phyloP scores from a whole-genome alignment of 2,329 filamentous ascomycete species.

The Torrubiellomyces zombiae region DNA sequence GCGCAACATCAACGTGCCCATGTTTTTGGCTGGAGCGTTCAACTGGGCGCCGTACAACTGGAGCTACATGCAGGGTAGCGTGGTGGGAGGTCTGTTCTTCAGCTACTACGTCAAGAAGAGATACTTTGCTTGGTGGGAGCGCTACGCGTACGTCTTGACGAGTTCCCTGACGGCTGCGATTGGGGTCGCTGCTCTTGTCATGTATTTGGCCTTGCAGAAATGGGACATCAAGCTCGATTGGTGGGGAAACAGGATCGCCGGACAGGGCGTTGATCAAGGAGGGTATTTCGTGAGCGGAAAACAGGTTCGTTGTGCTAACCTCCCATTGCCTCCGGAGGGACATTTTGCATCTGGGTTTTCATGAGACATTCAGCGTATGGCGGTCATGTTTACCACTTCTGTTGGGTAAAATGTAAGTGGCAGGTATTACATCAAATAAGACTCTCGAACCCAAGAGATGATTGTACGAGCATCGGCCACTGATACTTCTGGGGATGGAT shows the following conservation, averaged over 20 bases:
- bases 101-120: slow-evolving; percentile 10
- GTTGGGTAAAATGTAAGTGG: too few species aligned
- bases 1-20: slow-evolving; percentile 12
- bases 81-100: slow-evolving; percentile 13
- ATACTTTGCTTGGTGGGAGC: slow-evolving; percentile 13
- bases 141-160: slow-evolving; percentile 16
- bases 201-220: slow-evolving; percentile 18
- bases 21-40: slow-evolving; percentile 14
- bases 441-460: too few species aligned
- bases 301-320: slow-evolving; percentile 7
- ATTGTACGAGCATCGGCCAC: too few species aligned
- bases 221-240: slow-evolving; percentile 10
- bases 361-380: too few species aligned
- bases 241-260: slow-evolving; percentile 12
- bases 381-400: too few species aligned
- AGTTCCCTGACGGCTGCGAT: slow-evolving; percentile 15
- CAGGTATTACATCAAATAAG: too few species aligned
- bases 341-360: too few species aligned
- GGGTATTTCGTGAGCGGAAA: slow-evolving; percentile 4
- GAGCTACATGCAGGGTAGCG: slow-evolving; percentile 16
- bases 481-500: too few species aligned
- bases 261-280: slow-evolving; percentile 9
- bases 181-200: slow-evolving; percentile 15
- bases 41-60: slow-evolving; percentile 16
- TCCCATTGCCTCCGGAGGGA: too few species aligned